These are phyloP conservation scores for Solanum sejunctum DNA, from an alignment of 257 asterid species.

Conservation along the genomic window DNA sequence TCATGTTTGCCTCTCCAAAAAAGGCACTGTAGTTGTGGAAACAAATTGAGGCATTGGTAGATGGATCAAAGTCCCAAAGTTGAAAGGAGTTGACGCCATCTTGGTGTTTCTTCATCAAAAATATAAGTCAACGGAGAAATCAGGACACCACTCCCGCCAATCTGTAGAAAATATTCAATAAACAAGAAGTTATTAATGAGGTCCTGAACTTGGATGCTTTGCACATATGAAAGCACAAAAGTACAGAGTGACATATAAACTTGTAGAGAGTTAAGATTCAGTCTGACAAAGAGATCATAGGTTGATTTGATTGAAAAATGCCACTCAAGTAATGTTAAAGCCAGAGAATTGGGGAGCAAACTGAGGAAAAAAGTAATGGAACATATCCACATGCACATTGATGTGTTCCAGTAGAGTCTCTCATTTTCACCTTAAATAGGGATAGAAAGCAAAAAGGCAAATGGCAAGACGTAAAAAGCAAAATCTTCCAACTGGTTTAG, in stretches of 20 bases:
- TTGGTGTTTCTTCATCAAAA: conserved; percentile 91
- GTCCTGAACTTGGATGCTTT: neutral
- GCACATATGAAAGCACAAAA: neutral
- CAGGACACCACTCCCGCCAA: conserved; percentile 97
- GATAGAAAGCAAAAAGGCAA: neutral
- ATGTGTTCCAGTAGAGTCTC: neutral
- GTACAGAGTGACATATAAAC: neutral
- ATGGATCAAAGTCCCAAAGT: conserved; percentile 39
- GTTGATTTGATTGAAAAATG: neutral
- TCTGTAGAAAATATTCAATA: conserved; percentile 26
- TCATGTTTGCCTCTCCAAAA: neutral
- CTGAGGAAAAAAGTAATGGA: neutral
- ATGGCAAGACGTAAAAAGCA: neutral
- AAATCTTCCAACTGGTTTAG: neutral
- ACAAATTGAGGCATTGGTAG: neutral
- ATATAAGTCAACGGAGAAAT: conserved; percentile 88
- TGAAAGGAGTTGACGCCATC: conserved; percentile 84
- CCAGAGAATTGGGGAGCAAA: neutral
- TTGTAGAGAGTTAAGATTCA: neutral
- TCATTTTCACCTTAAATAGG: neutral
- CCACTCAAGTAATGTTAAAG: neutral
- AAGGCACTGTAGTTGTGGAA: neutral
- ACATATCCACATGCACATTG: neutral
- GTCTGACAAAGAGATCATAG: neutral
- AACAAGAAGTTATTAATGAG: neutral